Evolutionary conservation across 352 stramenopile species (phyloP), one percentile per base, ranked within the genome.

Genomic region (Hyaloperonospora brassicae): DNA sequence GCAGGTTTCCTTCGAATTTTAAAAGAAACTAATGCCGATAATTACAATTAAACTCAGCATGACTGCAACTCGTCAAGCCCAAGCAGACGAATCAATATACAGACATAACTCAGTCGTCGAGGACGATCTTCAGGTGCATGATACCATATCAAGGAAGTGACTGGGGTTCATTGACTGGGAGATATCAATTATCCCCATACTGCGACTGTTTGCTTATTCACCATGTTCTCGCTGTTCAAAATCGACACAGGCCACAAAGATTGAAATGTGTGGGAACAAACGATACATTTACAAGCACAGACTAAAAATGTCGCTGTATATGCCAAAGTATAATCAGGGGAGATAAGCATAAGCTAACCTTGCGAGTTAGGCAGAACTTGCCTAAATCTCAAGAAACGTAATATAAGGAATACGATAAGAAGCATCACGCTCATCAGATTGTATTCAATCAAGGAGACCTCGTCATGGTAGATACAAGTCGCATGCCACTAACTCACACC

Each of bases 131-230:
- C 39, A 17, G 54, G 12, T 55, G 54, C 27, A 24, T 44, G 6
- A 3, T 42, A 42, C 21, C 36, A 13, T 42, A 13, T 13, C 36
- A 42, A 14, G 36, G 10, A 3, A 42, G 39, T 51, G 36, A 61
- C 31, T 61, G 17, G 47, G 54, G 12, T 41, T 3, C 14, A 30
- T 2, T 17, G 2, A 5, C 10, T 42, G 4, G 36, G 36, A 42
- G 21, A 34, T 4, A 61, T 51, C 13, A 35, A 58, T 36, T 63
- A 63, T 44, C 49, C 43, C 9, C 56, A 63, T 13, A 23, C 49
- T 25, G 54, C 56, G 11, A 34, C 55, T 14, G 30, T 54, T 14
- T 58, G 49, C 35, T 42, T 49, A 1, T 62, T 38, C 4, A 58
- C 56, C 0, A 30, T 31, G 12, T 3, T 58, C 22, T 58, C 49